phyloP scores from a whole-genome alignment of 768 basidiomycete species.

The Boletellus emodensis region DNA sequence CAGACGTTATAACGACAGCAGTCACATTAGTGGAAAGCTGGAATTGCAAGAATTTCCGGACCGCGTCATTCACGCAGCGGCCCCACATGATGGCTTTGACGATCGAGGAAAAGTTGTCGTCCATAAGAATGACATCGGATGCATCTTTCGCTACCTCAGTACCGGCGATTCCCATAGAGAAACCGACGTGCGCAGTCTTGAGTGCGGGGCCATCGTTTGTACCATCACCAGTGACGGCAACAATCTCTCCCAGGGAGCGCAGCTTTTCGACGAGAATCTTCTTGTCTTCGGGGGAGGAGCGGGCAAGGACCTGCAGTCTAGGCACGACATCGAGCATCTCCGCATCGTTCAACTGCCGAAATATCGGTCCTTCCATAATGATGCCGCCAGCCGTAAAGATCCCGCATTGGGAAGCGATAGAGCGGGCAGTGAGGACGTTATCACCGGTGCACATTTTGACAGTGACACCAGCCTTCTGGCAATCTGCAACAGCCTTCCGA shows the following conservation, averaged over 20 bases:
- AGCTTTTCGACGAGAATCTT: slow-evolving; percentile 87
- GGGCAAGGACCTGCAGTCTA: slow-evolving; percentile 91
- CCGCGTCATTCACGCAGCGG: slow-evolving; percentile 96
- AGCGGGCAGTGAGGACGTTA: slow-evolving; percentile 92
- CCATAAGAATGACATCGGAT: slow-evolving; percentile 98
- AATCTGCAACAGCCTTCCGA: slow-evolving; percentile 81
- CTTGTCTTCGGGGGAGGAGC: slow-evolving; percentile 98
- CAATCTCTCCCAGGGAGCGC: slow-evolving; percentile 81
- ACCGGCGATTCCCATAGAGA: slow-evolving; percentile 94
- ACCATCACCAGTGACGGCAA: slow-evolving; percentile 96
- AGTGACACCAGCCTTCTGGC: slow-evolving; percentile 82
- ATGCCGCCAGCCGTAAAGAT: slow-evolving; percentile 92
- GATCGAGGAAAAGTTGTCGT: slow-evolving; percentile 94
- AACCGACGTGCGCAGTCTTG: slow-evolving; percentile 94
- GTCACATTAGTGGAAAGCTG: slow-evolving; percentile 93
- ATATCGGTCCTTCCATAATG: slow-evolving; percentile 97
- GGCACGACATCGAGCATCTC: slow-evolving; percentile 85
- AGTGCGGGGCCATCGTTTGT: slow-evolving; percentile 97
- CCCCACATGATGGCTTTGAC: slow-evolving; percentile 99
- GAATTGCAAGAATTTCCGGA: slow-evolving; percentile 97
- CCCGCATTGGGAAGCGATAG: slow-evolving; percentile 93
- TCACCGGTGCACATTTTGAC: slow-evolving; percentile 99
- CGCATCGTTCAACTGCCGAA: slow-evolving; percentile 66
- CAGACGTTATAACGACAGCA: slow-evolving; percentile 90
- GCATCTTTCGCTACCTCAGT: slow-evolving; percentile 99